These are phyloP conservation scores for Pestalotiopsis sp. DNA, from an alignment of 2,329 filamentous ascomycete species.

Conservation along the genomic window DNA sequence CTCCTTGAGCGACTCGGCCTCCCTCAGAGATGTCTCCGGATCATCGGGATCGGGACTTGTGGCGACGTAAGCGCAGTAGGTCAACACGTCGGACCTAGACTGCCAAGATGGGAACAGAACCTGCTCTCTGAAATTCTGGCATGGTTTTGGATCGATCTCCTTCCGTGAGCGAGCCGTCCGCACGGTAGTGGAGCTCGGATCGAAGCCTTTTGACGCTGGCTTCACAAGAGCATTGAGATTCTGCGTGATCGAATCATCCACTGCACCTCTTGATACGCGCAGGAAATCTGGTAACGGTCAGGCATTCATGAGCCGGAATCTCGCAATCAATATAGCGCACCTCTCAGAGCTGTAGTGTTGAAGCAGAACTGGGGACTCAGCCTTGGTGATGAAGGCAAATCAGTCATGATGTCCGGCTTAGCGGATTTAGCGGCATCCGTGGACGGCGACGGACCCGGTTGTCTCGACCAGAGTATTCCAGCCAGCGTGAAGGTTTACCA, in stretches of 20 bases:
- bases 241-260: conserved; percentile 93
- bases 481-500: conserved; percentile 44
- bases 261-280: conserved; percentile 77
- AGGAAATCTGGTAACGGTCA: conserved; percentile 73
- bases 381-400: conserved; percentile 47
- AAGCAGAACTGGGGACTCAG: conserved; percentile 81
- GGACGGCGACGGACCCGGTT: conserved; percentile 34
- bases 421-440: conserved; percentile 37
- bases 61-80: conserved; percentile 87
- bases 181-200: conserved; percentile 74
- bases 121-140: conserved; percentile 71
- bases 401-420: conserved; percentile 46
- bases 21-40: conserved; percentile 71
- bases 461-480: conserved; percentile 50
- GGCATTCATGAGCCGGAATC: conserved; percentile 10
- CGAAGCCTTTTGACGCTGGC: conserved; percentile 73
- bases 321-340: conserved; percentile 43
- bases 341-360: conserved; percentile 68
- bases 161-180: conserved; percentile 56
- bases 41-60: conserved; percentile 86
- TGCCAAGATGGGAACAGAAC: conserved; percentile 92
- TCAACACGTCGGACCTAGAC: conserved; percentile 77
- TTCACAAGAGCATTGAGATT: conserved; percentile 89
- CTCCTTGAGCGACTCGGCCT: conserved; percentile 71
- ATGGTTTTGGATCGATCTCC: conserved; percentile 64